Conservation (phyloP, 257 asterid species). For the Solanum bulbocastanum region DNA sequence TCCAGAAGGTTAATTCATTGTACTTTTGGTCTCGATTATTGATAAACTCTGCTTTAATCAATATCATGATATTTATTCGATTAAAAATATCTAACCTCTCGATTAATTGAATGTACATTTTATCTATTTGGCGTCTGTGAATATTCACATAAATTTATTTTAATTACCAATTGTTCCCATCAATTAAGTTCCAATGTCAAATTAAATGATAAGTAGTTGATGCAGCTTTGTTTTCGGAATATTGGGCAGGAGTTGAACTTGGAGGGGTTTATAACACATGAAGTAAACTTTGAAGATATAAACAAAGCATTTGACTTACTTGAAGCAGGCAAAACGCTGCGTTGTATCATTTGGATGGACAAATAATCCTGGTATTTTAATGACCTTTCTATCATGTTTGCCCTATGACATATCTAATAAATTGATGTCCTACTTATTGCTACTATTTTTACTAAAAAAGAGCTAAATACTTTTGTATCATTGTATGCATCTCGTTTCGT, state of each 20-base stretch:
- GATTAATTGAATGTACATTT: too few relatives aligned
- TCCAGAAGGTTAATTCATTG: not conserved
- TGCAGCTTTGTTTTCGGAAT: not conserved
- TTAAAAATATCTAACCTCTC: too few relatives aligned
- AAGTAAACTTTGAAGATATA: conserved; percentile 22
- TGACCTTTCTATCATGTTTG: not conserved
- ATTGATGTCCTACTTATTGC: not conserved
- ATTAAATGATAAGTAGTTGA: not conserved
- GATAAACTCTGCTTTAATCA: too few relatives aligned
- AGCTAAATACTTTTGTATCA: not conserved
- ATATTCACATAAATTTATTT: too few relatives aligned
- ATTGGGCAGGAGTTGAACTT: conserved; percentile 20
- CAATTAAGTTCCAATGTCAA: not conserved
- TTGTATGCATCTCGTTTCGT: not conserved
- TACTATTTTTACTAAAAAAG: too few relatives aligned
- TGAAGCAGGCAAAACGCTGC: conserved; percentile 16
- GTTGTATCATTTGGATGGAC: conserved; percentile 36
- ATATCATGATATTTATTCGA: too few relatives aligned
- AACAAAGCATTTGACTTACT: conserved; percentile 35
- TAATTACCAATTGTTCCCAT: not conserved
- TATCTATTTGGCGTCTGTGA: not conserved
- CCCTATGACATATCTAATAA: not conserved
- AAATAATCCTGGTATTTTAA: not conserved
- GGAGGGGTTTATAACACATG: conserved; percentile 28
- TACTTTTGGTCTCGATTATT: not conserved